These are phyloP conservation scores for Maudiozyma humilis DNA, from an alignment of 1,139 yeast genomes.

Conservation along the genomic window DNA sequence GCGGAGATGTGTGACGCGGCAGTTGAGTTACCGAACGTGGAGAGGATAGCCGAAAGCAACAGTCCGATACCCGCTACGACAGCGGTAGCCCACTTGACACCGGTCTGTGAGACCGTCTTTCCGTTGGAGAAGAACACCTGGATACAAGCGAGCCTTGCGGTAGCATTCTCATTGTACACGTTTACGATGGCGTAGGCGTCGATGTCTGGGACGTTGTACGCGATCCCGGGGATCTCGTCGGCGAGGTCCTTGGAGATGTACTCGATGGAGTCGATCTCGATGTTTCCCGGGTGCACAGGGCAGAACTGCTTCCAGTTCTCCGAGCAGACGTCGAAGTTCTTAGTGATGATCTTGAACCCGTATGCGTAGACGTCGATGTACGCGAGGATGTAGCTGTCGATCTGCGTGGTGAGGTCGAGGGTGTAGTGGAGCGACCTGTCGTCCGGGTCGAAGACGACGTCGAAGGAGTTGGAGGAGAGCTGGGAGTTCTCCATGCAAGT, in stretches of 20 bases:
- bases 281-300: conserved; percentile 62
- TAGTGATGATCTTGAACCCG: conserved; percentile 56
- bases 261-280: conserved; percentile 59
- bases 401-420: conserved; percentile 53
- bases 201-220: conserved; percentile 68
- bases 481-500: conserved; percentile 65
- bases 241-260: conserved; percentile 43
- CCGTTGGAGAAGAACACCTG: conserved; percentile 66
- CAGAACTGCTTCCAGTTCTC: conserved; percentile 69
- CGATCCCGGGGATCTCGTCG: conserved; percentile 56
- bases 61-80: conserved; percentile 72
- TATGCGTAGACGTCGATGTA: conserved; percentile 63
- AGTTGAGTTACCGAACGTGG: conserved; percentile 68
- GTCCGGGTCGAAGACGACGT: conserved; percentile 62
- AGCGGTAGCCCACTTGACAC: conserved; percentile 81
- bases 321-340: conserved; percentile 46
- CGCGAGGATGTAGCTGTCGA: conserved; percentile 50
- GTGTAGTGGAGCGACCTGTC: conserved; percentile 52
- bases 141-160: conserved; percentile 48
- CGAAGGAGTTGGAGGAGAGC: conserved; percentile 55
- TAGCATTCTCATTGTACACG: conserved; percentile 36
- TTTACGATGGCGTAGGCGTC: conserved; percentile 60
- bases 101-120: conserved; percentile 64
- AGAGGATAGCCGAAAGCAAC: conserved; percentile 55
- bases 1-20: conserved; percentile 76